These are phyloP conservation scores for Biancaea sappan DNA, from an alignment of 306 rosid species.

Conservation along the genomic window DNA sequence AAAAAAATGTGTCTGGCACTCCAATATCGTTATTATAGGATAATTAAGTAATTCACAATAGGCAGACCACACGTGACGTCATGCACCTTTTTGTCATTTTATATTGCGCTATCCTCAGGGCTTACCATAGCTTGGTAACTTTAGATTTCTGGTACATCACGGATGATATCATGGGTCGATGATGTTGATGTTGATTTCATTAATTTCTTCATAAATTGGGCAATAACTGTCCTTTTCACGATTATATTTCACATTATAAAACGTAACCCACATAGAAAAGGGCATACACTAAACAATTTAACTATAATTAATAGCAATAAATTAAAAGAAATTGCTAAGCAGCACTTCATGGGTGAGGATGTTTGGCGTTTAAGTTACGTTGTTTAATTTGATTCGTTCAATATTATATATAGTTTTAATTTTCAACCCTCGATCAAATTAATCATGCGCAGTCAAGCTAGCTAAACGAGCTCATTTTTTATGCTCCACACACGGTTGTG, in stretches of 20 bases:
- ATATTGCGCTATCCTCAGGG: not conserved
- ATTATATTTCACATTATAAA: too few species aligned
- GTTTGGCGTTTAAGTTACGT: constrained; percentile 1
- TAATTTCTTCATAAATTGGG: too few species aligned
- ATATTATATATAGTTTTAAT: not conserved
- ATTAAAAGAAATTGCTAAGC: not conserved
- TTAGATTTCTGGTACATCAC: not conserved
- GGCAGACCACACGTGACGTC: not conserved
- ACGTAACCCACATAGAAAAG: not conserved
- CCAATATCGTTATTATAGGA: too few species aligned
- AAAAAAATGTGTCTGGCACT: too few species aligned
- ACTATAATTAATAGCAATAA: too few species aligned
- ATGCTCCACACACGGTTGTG: too few species aligned
- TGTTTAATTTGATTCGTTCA: constrained; percentile 25
- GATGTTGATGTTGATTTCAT: not conserved
- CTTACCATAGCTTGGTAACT: not conserved
- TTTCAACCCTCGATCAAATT: constrained; percentile 24
- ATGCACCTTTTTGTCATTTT: not conserved
- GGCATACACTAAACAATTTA: too few species aligned
- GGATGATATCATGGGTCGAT: not conserved
- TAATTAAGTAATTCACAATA: too few species aligned
- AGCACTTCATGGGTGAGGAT: not conserved
- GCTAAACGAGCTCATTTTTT: not conserved
- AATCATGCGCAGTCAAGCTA: constrained; percentile 4
- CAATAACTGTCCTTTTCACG: too few species aligned